Evolutionary conservation across 306 rosid genomes (phyloP).

Genomic region (Adenanthera pavonina): DNA sequence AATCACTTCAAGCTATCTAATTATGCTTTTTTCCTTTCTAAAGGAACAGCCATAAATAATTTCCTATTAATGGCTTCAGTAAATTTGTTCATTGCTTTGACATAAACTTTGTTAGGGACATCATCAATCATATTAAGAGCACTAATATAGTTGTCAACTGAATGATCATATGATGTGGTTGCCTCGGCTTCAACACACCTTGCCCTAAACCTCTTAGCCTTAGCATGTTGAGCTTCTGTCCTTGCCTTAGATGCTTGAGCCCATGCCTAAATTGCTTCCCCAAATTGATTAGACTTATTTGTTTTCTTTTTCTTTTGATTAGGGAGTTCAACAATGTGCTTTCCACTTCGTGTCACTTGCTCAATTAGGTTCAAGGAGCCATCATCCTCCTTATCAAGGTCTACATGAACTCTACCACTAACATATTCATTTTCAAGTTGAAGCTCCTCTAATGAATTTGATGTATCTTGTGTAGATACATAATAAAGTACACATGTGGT

Average conservation of each 20-base stretch:
- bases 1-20: neutral
- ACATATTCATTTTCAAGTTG: too few species aligned
- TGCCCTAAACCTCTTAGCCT: neutral
- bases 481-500: too few species aligned
- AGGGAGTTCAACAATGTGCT: neutral
- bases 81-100: neutral
- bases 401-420: too few species aligned
- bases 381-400: too few species aligned
- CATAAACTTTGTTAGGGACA: neutral
- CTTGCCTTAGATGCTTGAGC: neutral
- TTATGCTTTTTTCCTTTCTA: neutral
- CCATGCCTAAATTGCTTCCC: neutral
- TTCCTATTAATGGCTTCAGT: neutral
- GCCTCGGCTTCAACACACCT: neutral
- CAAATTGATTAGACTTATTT: neutral
- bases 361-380: too few species aligned
- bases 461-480: too few species aligned
- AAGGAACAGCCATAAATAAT: neutral
- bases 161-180: neutral
- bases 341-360: too few species aligned
- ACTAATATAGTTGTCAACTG: neutral
- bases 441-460: too few species aligned
- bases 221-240: neutral
- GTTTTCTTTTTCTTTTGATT: neutral
- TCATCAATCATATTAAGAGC: neutral